These are phyloP conservation scores for Xylaria sp. DNA, from an alignment of 2,329 filamentous ascomycete genomes.

Conservation along the genomic window DNA sequence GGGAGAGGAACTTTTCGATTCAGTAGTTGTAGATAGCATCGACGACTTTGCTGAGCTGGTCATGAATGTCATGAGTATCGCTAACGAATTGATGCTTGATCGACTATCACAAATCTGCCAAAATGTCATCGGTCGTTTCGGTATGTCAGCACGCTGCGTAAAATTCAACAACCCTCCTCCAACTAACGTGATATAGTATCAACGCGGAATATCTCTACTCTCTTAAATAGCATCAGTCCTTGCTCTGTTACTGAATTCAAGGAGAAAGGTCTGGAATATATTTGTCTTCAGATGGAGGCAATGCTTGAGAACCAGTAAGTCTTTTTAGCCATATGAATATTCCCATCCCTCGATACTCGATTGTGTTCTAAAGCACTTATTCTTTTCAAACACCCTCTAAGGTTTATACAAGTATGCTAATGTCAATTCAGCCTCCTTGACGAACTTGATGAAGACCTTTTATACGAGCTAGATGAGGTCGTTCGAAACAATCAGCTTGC, in stretches of 20 bases:
- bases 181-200: constrained; percentile 63
- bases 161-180: neutral
- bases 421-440: constrained; percentile 68
- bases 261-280: constrained; percentile 86
- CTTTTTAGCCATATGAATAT: neutral
- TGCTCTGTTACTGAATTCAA: constrained; percentile 89
- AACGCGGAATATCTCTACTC: constrained; percentile 82
- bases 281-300: constrained; percentile 89
- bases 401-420: constrained; percentile 23
- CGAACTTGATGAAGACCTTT: constrained; percentile 84
- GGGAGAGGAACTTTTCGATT: constrained; percentile 83
- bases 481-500: constrained; percentile 85
- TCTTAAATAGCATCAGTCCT: constrained; percentile 87
- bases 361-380: constrained; percentile 43
- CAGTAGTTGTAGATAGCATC: constrained; percentile 74
- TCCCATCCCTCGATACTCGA: constrained; percentile 25
- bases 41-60: constrained; percentile 91
- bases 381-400: neutral
- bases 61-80: constrained; percentile 87
- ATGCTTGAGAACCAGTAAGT: constrained; percentile 84
- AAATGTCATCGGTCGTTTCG: constrained; percentile 79
- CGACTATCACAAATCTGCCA: constrained; percentile 91
- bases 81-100: constrained; percentile 96
- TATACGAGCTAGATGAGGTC: constrained; percentile 80
- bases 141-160: constrained; percentile 37